These are phyloP conservation scores for Cryptococcus hybrid DNA, from an alignment of 1,284 basidiomycete genomes.

Conservation along the genomic window DNA sequence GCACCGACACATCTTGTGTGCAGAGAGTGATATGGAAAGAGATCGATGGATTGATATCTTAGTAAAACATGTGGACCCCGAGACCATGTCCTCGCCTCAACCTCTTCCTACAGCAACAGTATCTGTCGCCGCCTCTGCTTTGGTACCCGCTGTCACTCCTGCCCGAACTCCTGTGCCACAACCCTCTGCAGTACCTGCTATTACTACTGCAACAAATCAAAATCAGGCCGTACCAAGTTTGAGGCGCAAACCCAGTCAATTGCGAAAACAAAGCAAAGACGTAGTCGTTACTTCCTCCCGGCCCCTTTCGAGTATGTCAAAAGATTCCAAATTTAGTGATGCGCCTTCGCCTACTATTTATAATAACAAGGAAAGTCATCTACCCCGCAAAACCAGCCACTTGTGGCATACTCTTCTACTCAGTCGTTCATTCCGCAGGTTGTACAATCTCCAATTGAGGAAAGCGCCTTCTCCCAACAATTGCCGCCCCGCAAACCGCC, in stretches of 20 bases:
- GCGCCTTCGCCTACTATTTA: constrained; percentile 49
- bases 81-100: constrained; percentile 3
- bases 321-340: constrained; percentile 63
- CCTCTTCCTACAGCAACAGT: constrained; percentile 1
- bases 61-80: constrained; percentile 61
- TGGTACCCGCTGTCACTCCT: not conserved
- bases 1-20: constrained; percentile 88
- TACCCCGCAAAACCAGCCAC: constrained; percentile 27
- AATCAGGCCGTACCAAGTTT: not conserved
- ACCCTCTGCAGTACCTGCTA: not conserved
- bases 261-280: constrained; percentile 58
- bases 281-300: constrained; percentile 57
- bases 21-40: constrained; percentile 88
- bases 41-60: constrained; percentile 95
- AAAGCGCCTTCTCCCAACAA: not conserved
- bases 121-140: constrained; percentile 32
- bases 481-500: not conserved
- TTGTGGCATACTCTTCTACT: constrained; percentile 11
- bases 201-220: not conserved
- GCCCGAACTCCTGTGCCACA: not conserved
- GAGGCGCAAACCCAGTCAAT: constrained; percentile 29
- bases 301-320: constrained; percentile 62
- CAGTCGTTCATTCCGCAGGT: constrained; percentile 10
- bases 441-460: constrained; percentile 3
- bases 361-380: constrained; percentile 42